A percentile compares a stretch with the other conserved stretches of the same genome.
Evolutionary conservation across 148 eudicot species (phyloP).

Genomic region (Diospyros lotus): DNA sequence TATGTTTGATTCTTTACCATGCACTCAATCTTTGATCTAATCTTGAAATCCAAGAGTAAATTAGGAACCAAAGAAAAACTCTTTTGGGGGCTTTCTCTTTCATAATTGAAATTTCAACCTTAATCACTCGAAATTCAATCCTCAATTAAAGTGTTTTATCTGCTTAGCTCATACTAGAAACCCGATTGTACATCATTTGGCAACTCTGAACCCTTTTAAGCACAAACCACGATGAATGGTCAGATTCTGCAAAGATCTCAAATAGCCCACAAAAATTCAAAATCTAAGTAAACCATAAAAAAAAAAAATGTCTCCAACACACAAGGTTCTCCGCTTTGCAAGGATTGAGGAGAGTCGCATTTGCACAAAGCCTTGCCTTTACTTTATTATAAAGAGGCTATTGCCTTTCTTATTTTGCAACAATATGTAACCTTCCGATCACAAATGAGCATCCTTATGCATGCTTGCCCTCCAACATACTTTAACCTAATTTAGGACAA

Average conservation of each 20-base stretch:
- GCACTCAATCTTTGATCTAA: not conserved
- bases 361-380: too few species aligned
- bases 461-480: not conserved
- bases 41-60: not conserved
- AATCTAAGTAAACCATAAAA: not conserved
- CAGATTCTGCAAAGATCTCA: constrained; percentile 1
- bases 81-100: not conserved
- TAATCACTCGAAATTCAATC: not conserved
- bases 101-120: not conserved
- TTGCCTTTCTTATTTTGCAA: too few species aligned
- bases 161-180: not conserved
- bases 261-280: not conserved
- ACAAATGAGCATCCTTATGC: too few species aligned
- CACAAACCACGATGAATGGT: not conserved
- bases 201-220: not conserved
- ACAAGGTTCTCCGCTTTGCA: too few species aligned
- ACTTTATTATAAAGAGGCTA: too few species aligned
- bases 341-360: too few species aligned
- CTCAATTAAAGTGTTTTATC: not conserved
- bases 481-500: constrained; percentile 9
- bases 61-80: not conserved
- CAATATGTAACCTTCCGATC: too few species aligned
- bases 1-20: not conserved
- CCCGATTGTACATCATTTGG: not conserved
- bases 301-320: too few species aligned